Percentiles rank a stretch among this genome's conserved stretches.
phyloP scores from a whole-genome alignment of 2,329 filamentous ascomycete species.

The Amauroascus verrucosus region DNA sequence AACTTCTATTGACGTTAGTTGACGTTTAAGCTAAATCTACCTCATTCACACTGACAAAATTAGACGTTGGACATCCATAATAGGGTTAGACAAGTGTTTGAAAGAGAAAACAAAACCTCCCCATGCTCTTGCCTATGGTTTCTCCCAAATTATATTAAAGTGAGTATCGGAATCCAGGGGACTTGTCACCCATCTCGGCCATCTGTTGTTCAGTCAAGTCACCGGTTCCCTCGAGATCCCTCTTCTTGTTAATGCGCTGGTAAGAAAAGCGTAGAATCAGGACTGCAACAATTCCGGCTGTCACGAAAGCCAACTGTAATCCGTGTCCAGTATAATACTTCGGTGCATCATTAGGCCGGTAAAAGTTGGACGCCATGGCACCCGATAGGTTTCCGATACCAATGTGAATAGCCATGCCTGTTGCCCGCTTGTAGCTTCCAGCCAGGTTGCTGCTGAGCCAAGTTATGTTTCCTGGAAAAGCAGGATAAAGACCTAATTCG shows the following conservation, averaged over 20 bases:
- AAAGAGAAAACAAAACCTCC: neutral
- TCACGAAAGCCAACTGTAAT: slow-evolving; percentile 43
- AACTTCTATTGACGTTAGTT: no score
- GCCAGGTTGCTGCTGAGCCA: slow-evolving; percentile 52
- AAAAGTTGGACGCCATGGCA: slow-evolving; percentile 62
- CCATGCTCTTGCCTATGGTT: no score
- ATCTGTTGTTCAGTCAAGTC: slow-evolving; percentile 45
- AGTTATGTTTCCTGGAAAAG: slow-evolving; percentile 40
- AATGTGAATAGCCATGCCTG: slow-evolving; percentile 56
- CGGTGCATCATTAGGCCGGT: slow-evolving; percentile 44
- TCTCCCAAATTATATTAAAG: slow-evolving; percentile 24
- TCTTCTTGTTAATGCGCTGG: slow-evolving; percentile 47
- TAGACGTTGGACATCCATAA: neutral
- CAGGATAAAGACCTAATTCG: slow-evolving; percentile 34
- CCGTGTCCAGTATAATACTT: slow-evolving; percentile 44
- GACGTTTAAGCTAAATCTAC: no score
- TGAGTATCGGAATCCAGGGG: slow-evolving; percentile 55
- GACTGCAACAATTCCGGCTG: slow-evolving; percentile 38
- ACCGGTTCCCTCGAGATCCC: slow-evolving; percentile 38
- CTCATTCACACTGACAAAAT: neutral
- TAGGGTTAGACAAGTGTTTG: neutral
- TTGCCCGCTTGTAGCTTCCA: slow-evolving; percentile 47
- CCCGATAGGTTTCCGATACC: slow-evolving; percentile 46
- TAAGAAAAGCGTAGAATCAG: slow-evolving; percentile 44
- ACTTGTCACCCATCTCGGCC: slow-evolving; percentile 50